Evolutionary conservation across 2,329 filamentous ascomycete genomes (phyloP), one percentile per base, ranked within the genome.

Genomic region (Grosmannia clavigera): DNA sequence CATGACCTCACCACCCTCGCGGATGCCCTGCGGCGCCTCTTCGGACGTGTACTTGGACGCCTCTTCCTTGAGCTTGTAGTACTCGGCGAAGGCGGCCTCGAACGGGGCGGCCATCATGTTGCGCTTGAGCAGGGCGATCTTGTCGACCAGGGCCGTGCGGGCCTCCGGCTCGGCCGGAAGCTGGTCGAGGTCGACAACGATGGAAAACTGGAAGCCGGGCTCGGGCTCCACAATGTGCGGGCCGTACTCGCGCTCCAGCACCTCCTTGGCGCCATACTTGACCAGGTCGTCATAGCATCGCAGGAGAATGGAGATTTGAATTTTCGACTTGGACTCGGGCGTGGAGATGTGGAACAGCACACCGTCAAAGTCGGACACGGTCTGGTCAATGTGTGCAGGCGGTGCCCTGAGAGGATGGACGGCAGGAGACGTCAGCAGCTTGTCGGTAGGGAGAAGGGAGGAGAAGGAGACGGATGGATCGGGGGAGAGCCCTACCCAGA

Each of bases 41-140:
- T 99, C 94, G 2, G 89, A 90, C 46, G 90, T 96, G 72, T 94
- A 97, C 70, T 92, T 90, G 54, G 90, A 88, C 7, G 94, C 92
- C 68, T 92, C 90, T 70, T 95, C 90, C 67, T 87, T 85, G 64
- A 99, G 76, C 65, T 85, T 81, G 69, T 92, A 88, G 75, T 96
- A 90, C 73, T 96, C 91, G 68, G 95, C 84, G 72, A 97, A 99
- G 27, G 95, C 94, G 70, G 92, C 88, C 77, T 99, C 94, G 73
- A 99, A 99, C 1, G 95, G 94, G 57, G 94, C 92, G 63, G 94
- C 95, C 94, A 99, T 97, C 66, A 90, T 91, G 73, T 99, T 97
- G 69, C 95, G 91, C 81, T 97, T 99, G 68, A 99, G 76, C 65
- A 99, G 79, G 62, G 92, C 89, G 69, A 97, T 86, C 70, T 92